A percentile compares a stretch with the other conserved stretches of the same genome.
Evolutionary conservation across 768 basidiomycete species (phyloP).

Genomic region (Rhodosporidiobolus odoratus): DNA sequence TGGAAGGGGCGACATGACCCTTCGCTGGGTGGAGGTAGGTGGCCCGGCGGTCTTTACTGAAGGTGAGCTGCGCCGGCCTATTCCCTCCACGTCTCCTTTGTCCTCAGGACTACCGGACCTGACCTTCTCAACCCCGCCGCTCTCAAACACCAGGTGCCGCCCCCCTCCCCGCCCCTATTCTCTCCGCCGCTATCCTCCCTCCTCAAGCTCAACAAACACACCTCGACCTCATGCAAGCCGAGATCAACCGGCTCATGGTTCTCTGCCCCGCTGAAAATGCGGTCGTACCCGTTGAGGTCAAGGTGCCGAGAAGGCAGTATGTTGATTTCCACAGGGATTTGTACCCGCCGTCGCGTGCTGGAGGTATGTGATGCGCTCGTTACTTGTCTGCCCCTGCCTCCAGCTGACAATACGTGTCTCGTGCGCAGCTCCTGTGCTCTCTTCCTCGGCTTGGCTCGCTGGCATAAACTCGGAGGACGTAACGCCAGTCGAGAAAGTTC

Average conservation of each 20-base stretch:
- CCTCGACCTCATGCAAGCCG: slow-evolving; percentile 47
- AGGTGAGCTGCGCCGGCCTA: slow-evolving; percentile 11
- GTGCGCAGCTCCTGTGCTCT: slow-evolving; percentile 26
- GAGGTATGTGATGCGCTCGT: slow-evolving; percentile 14
- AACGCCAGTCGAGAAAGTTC: background rate
- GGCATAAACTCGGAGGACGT: slow-evolving; percentile 17
- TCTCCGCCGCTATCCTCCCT: slow-evolving; percentile 42
- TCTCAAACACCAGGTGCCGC: slow-evolving; percentile 18
- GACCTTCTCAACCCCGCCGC: background rate
- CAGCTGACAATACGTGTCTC: background rate
- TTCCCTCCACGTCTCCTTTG: background rate
- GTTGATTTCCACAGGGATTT: slow-evolving; percentile 48
- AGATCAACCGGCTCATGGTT: slow-evolving; percentile 45
- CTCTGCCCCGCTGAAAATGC: slow-evolving; percentile 42
- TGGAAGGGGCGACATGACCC: slow-evolving; percentile 47
- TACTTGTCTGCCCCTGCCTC: too few relatives aligned
- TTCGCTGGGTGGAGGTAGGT: slow-evolving; percentile 45
- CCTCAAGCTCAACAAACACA: slow-evolving; percentile 24
- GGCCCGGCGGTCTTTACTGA: slow-evolving; percentile 43
- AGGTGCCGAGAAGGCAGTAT: slow-evolving; percentile 46
- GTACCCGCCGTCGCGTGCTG: slow-evolving; percentile 40
- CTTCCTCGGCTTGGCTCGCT: slow-evolving; percentile 27
- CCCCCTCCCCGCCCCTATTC: slow-evolving; percentile 40
- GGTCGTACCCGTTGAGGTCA: slow-evolving; percentile 45
- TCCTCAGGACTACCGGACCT: background rate